Evolutionary conservation across 805 yeast genomes (phyloP).

Genomic region (Saccharomycopsis synnaedendra): DNA sequence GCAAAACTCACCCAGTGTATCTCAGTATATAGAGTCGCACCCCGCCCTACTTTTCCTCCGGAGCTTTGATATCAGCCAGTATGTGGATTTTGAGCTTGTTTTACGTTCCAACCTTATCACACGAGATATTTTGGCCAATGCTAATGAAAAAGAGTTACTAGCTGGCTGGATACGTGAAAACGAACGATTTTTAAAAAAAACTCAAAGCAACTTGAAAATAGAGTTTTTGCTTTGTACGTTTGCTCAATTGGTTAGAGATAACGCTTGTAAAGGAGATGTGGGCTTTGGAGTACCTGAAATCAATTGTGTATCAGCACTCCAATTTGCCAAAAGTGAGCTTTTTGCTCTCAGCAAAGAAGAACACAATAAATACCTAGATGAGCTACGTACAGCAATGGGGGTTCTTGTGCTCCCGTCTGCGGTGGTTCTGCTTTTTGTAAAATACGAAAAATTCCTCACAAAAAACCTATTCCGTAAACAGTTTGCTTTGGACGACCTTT

Average conservation of each 20-base stretch:
- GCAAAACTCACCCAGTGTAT: constrained; percentile 1
- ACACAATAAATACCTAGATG: constrained; percentile 10
- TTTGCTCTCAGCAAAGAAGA: constrained; percentile 6
- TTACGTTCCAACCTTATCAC: constrained; percentile 10
- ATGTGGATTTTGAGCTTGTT: constrained; percentile 12
- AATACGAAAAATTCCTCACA: constrained; percentile 12
- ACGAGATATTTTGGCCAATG: constrained; percentile 9
- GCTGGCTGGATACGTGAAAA: constrained; percentile 14
- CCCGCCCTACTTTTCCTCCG: constrained; percentile 11
- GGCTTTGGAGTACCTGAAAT: background rate
- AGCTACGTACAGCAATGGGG: constrained; percentile 12
- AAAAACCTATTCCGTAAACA: constrained; percentile 6
- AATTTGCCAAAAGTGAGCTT: constrained; percentile 11
- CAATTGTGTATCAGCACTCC: constrained; percentile 9
- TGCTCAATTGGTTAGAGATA: constrained; percentile 9
- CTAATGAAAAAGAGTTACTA: constrained; percentile 4
- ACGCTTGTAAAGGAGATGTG: background rate
- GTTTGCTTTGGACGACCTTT: constrained; percentile 4
- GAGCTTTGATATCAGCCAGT: background rate
- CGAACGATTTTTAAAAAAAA: constrained; percentile 15
- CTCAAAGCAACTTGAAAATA: constrained; percentile 13
- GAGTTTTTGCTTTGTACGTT: constrained; percentile 6
- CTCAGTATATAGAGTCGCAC: constrained; percentile 5
- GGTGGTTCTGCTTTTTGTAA: constrained; percentile 10
- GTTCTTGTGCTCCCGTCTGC: constrained; percentile 10